Evolutionary conservation across 2,329 filamentous ascomycete species (phyloP), one percentile per base, ranked within the genome.

Genomic region (Microsporum audouinii): DNA sequence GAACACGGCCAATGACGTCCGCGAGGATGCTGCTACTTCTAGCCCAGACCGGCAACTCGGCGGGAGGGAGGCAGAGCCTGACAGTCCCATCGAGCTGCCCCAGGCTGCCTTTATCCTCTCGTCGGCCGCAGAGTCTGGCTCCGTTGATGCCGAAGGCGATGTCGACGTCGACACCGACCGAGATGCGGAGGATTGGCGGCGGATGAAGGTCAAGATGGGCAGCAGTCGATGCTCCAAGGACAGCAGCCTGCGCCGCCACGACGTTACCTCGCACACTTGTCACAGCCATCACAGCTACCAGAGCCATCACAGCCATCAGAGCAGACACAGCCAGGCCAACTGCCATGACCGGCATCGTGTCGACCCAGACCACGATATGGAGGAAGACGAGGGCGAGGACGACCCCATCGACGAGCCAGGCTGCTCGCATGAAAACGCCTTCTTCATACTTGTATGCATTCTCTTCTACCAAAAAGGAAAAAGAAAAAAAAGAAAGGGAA

Each of bases 361-460:
- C 39, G 39, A 43, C 10, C 7, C n/a, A 12, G 39, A 57, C 33
- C 1, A 39, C n/a, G 2, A 41, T 1, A 4, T 17, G 0, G 55
- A 57, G 3, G 55, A 39, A 10, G 27, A 68, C 27, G 71, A 71
- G 17, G 17, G 17, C 60, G 68, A 69, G 63, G 63, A 63, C 41
- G 66, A 68, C 27, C 62, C 68, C 2, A 68, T 68, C 5, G 69
- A 69, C 5, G 68, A 68, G 36, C 62, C 29, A 31, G 66, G 69
- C 58, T 66, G 67, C 58, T 63, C 62, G 31, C 62, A 66, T 59
- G 67, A 76, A 61, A 76, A 78, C 71, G 76, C 76, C n/a, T 67
- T 77, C 17, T 68, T 76, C 65, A 74, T 78, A 65, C 66, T 78
- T 64, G 76, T 78, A 64, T 58, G 17, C 14, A 43, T n/a, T 43